A percentile compares a stretch with the other conserved stretches of the same genome.
Conservation (phyloP, 495 filamentous ascomycete genomes). For the Neurospora sp. region DNA sequence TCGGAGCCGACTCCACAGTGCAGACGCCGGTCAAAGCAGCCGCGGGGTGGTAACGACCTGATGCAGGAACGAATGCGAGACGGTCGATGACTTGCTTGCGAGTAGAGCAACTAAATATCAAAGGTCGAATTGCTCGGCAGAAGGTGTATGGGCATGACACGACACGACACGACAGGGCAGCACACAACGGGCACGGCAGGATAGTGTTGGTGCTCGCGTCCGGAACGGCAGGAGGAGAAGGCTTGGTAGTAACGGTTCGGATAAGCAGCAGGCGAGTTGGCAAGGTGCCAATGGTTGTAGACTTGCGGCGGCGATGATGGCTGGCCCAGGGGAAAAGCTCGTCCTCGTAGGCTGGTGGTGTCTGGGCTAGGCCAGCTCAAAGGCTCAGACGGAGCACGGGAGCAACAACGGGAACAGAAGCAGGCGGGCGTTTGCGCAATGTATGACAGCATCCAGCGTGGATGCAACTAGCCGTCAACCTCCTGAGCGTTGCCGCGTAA, state of each 20-base stretch:
- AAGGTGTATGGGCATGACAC: not conserved
- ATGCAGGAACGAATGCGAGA: slow-evolving; percentile 9
- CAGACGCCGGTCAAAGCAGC: slow-evolving; percentile 18
- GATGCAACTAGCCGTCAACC: slow-evolving; percentile 21
- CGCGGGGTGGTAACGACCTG: slow-evolving; percentile 12
- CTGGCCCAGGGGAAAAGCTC: not conserved
- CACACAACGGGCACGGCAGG: not conserved
- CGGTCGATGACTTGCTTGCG: slow-evolving; percentile 2
- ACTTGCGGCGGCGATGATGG: not conserved
- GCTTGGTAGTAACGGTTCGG: not conserved
- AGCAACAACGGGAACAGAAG: not conserved
- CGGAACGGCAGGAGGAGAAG: not conserved
- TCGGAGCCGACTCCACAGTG: slow-evolving; percentile 19
- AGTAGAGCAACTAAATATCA: slow-evolving; percentile 9
- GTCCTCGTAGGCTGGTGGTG: not conserved
- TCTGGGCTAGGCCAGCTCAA: not conserved
- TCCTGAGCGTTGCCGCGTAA: not conserved
- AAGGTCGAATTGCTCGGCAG: not conserved
- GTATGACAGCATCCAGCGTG: slow-evolving; percentile 19
- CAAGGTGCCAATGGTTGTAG: not conserved
- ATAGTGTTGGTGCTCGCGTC: not conserved
- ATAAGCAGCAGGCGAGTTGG: not conserved
- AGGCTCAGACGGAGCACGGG: not conserved
- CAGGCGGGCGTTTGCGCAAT: slow-evolving; percentile 17
- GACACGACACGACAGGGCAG: not conserved